Evolutionary conservation across 176 grass and related monocot genomes (phyloP), one percentile per base, ranked within the genome.

Genomic region (Paspalum vaginatum): DNA sequence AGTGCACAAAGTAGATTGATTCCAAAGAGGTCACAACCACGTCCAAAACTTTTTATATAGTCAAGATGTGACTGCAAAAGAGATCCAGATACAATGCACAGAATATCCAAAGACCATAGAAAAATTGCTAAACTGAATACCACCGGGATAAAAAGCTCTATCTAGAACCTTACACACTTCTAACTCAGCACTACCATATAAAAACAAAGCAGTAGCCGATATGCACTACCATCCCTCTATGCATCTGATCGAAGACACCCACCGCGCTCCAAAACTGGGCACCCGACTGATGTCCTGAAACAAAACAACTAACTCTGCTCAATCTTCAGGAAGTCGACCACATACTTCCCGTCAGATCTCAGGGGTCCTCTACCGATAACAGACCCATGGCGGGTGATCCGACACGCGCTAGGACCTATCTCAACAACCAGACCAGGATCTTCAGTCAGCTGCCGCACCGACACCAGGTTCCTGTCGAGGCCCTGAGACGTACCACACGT

Each of bases 401-500:
- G 65, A 46, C 65, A 68, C 9, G 10, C 42, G 2, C 20, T n/a
- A 4, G 42, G 20, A 68, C 20, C 41, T 22, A 68, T 13, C 42
- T 22, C 1, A 2, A 68, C 65, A 1, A 22, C 14, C 65, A 68
- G 65, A 46, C 24, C 20, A 2, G 0, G 10, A 12, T 68, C 65
- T 1, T 11, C 0, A 3, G 65, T 68, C 9, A 68, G 65, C 41
- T 68, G 65, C 0, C 65, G 42, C 65, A 68, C 65, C 4, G 65
- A 68, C 0, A 68, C 41, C 9, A 68, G 10, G 65, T 68, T 68
- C 18, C 12, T 7, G 9, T 0, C 0, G 20, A 46, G n/a, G 65
- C 65, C 41, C 65, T 9, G 41, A 42, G 65, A 68, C 65, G 1
- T 68, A 68, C 65, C 65, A 68, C 3, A 68, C 65, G 5, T 68